phyloP scores from a whole-genome alignment of 352 stramenopile species.

The Phytophthora foliorum region DNA sequence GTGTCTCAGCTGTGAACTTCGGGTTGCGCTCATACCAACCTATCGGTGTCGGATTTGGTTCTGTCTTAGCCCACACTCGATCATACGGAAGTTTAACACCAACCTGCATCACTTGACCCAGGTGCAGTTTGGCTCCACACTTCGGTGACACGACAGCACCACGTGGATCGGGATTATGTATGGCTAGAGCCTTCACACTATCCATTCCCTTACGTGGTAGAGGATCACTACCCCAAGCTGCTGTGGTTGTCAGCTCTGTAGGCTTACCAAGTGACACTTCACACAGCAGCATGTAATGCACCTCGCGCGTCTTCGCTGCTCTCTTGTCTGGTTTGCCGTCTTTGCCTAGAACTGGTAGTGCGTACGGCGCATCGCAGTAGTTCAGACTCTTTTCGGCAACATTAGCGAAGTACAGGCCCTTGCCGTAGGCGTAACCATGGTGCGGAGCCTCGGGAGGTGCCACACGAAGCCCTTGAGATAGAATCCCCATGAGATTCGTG shows the following conservation, averaged over 20 bases:
- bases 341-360: conserved; percentile 42
- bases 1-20: conserved; percentile 43
- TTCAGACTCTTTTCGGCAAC: conserved; percentile 78
- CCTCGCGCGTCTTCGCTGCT: conserved; percentile 50
- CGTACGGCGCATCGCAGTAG: conserved; percentile 75
- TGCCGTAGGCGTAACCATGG: conserved; percentile 86
- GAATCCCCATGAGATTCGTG: conserved; percentile 89
- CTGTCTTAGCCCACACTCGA: conserved; percentile 66
- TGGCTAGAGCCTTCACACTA: conserved; percentile 67
- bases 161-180: conserved; percentile 60
- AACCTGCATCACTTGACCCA: conserved; percentile 60
- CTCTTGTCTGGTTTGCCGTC: conserved; percentile 46
- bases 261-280: conserved; percentile 70
- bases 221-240: conserved; percentile 43
- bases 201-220: conserved; percentile 55
- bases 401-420: conserved; percentile 90
- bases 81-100: conserved; percentile 53
- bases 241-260: conserved; percentile 43
- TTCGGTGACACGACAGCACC: conserved; percentile 63
- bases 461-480: conserved; percentile 88
- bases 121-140: conserved; percentile 55
- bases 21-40: conserved; percentile 52
- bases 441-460: conserved; percentile 86
- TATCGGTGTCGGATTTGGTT: conserved; percentile 31
- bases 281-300: conserved; percentile 81